A percentile compares a stretch with the other conserved stretches of the same genome.
Evolutionary conservation across 805 yeast species (phyloP).

Genomic region (Candida piceae): DNA sequence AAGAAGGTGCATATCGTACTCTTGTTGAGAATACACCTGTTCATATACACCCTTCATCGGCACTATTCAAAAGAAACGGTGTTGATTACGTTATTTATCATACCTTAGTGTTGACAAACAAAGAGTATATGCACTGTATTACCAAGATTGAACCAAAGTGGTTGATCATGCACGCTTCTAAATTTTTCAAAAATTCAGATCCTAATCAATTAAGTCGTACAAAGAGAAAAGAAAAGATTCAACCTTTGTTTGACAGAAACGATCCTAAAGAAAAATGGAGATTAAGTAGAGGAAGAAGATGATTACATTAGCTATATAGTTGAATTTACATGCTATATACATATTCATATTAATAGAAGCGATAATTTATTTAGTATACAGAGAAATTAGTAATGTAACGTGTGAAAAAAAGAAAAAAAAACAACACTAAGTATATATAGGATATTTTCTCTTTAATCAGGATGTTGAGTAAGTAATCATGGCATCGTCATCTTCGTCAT

Average conservation of each 20-base stretch:
- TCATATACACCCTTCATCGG: slow-evolving; percentile 81
- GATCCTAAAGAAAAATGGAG: slow-evolving; percentile 73
- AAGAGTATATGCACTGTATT: slow-evolving; percentile 89
- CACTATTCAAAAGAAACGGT: slow-evolving; percentile 45
- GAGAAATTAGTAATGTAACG: no score
- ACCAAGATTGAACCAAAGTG: slow-evolving; percentile 79
- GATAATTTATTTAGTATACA: no score
- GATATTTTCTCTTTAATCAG: no score
- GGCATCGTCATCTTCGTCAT: no score
- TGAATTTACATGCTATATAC: no score
- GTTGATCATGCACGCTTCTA: slow-evolving; percentile 68
- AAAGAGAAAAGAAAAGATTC: slow-evolving; percentile 59
- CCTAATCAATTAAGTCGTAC: slow-evolving; percentile 42
- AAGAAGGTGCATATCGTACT: slow-evolving; percentile 49
- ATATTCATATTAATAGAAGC: no score
- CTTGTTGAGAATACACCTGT: slow-evolving; percentile 69
- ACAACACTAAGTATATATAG: no score
- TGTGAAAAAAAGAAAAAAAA: no score
- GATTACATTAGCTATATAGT: no score
- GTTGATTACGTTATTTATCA: slow-evolving; percentile 83
- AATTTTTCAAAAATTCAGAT: slow-evolving; percentile 64
- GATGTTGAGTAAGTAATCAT: no score
- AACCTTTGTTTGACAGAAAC: slow-evolving; percentile 62
- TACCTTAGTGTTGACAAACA: slow-evolving; percentile 72
- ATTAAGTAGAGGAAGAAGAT: slow-evolving; percentile 41